These are phyloP conservation scores for Backusella circina DNA, from an alignment of 192 early-diverging fungal genomes.

Conservation along the genomic window DNA sequence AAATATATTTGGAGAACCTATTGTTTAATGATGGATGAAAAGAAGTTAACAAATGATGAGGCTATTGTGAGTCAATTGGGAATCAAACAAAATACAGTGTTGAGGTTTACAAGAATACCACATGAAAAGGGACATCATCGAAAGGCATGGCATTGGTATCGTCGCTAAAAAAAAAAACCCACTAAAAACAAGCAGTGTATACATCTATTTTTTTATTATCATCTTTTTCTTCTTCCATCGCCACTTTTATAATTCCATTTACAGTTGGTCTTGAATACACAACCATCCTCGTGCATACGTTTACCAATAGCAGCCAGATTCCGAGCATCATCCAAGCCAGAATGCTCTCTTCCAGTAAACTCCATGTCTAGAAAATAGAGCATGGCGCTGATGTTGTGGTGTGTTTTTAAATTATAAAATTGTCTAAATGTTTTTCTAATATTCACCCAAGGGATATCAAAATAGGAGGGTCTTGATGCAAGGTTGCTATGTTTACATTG, in stretches of 20 bases:
- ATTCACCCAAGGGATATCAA: slow-evolving; percentile 60
- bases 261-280: slow-evolving; percentile 22
- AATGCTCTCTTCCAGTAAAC: slow-evolving; percentile 76
- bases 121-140: slow-evolving; percentile 21
- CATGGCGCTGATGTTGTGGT: slow-evolving; percentile 64
- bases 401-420: slow-evolving; percentile 42
- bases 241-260: background rate
- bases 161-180: background rate
- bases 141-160: slow-evolving; percentile 17
- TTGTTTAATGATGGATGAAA: slow-evolving; percentile 15
- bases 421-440: slow-evolving; percentile 55
- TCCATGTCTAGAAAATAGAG: slow-evolving; percentile 50
- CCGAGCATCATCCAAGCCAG: slow-evolving; percentile 76
- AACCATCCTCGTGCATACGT: slow-evolving; percentile 45
- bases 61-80: slow-evolving; percentile 22
- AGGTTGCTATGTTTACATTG: slow-evolving; percentile 61
- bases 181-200: background rate
- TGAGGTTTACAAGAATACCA: slow-evolving; percentile 13
- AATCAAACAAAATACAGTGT: slow-evolving; percentile 14
- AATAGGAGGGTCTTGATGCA: slow-evolving; percentile 52
- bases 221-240: background rate
- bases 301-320: slow-evolving; percentile 74
- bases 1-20: slow-evolving; percentile 31
- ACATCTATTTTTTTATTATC: background rate
- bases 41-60: slow-evolving; percentile 14